Evolutionary conservation across 202 grass and related monocot genomes (phyloP), one percentile per base, ranked within the genome.

Genomic region (Cymbopogon flexuosus): DNA sequence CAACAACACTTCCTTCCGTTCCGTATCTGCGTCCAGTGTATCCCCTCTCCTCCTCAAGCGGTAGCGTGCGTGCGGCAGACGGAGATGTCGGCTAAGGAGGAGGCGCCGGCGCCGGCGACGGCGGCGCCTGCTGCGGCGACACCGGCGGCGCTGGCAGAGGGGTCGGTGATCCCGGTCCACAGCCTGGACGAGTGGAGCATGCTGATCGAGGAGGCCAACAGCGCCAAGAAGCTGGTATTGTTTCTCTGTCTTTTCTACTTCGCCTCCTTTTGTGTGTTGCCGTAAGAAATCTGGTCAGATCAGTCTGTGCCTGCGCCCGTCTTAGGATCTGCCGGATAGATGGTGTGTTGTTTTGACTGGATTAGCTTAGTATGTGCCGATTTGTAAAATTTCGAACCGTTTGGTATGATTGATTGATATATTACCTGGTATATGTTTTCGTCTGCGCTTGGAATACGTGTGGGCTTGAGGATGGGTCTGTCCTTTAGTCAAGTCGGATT

Each of bases 171-270:
- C 74, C 68, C 81, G 18, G 86, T 93, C 89, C 91, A 94, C 89
- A 86, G 62, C 80, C 63, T 88, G 10, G 94, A 97, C 2, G 84
- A 88, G 45, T 97, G 94, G 94, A 94, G 47, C 60, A 85, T 82
- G 43, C 85, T 92, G 63, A 90, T 97, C 80, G 79, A 97, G 34
- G 77, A 80, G 74, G 94, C 89, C 70, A 97, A 94, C 64, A 76
- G 46, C 24, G 78, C 83, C 54, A 97, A 94, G 83, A 97, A 89
- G 74, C 91, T 97, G 87, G 91, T 94, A 77, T 34, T 42, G 45
- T 0, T 21, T 27, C 6, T 7, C 47, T 35, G 2, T 22, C 13
- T 7, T 15, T 40, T 76, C 2, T 61, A 3, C 6, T 31, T 65
- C 62, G 31, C 13, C 12, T 30, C 5, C 14, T 6, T 1, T 9